Base-by-base conservation (phyloP, 768 basidiomycete genomes). In the Leccinum uliginosum region DNA sequence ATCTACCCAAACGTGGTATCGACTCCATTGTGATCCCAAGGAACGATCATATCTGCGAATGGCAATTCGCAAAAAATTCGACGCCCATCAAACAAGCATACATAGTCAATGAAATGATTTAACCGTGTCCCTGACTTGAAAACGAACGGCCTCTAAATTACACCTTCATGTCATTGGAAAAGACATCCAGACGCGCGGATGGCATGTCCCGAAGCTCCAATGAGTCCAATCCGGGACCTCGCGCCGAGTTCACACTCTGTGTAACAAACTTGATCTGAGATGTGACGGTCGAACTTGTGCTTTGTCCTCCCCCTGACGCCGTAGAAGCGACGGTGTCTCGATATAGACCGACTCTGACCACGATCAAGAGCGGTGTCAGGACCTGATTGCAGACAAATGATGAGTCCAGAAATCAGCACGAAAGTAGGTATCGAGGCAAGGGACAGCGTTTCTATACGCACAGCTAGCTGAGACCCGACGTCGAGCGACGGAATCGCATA, bases 381-480 rank as follows among this genome's bases (percentile, higher is more conserved):
- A 62, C 55, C 61, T 62, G 47, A 24, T n/a, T 10, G n/a, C 23
- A 50, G 10, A 19, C 38, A n/a, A 19, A 40, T 11, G n/a, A n/a
- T 3, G n/a, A n/a, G 15, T 12, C 11, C 29, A 7, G 17, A 40
- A 40, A 5, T 57, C 24, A 21, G 19, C 6, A 15, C 32, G 7
- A 24, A 44, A 21, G n/a, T n/a, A n/a, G 7, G 19, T 21, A 51
- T 19, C 15, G 7, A 6, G 27, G 8, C 5, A 43, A 19, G 17
- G 12, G 38, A 38, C 7, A 0, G 27, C 9, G 10, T n/a, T 17
- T 40, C 38, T 40, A 40, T 40, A 62, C 63, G 14, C 55, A 65
- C 64, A 12, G 61, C 64, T 6, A 66, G 35, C 24, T 66, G 64
- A n/a, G 58, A 60, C 21, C 54, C 50, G 17, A 66, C 54, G 12